Evolutionary conservation across 192 early-diverging fungal species (phyloP), one percentile per base, ranked within the genome.

Genomic region (Mortierella alpina): DNA sequence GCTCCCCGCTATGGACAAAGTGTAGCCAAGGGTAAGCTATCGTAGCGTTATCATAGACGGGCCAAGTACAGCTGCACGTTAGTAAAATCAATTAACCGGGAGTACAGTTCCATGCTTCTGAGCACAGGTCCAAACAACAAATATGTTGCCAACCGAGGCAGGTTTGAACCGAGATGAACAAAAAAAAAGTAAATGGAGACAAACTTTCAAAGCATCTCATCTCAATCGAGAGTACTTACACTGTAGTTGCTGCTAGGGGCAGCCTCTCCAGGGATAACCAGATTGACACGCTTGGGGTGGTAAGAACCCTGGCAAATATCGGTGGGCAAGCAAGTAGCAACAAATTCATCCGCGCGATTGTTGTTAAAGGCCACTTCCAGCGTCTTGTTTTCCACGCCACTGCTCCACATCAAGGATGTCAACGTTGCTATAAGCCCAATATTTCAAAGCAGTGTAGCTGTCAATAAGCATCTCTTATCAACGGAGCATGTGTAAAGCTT

Each of bases 231-330:
- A 40, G 15, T 11, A 41, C 76, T 80, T 58, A 80, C 77, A 9
- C 53, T 72, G 70, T 80, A 80, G 48, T 68, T 80, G 64, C 40
- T 17, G 31, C 55, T 53, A 2, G 69, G 49, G 11, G 57, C 68
- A 1, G 51, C 20, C 4, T 64, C 59, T 6, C 59, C 45, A 41
- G 77, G 77, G n/a, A 80, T 40, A 7, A 68, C 53, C 31, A 80
- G 17, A 22, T 80, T 44, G 41, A 72, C 45, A 54, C 77, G 77
- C 70, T 80, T 80, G 47, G 77, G 77, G 58, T 80, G 64, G 45
- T 80, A 72, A 8, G 52, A 56, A 39, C 77, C 77, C 10, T 39
- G 50, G 66, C 77, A 80, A 1, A 46, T 5, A 63, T 80, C 77
- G 0, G 65, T 63, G 4, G 15, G 1, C 64, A 68, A 49, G 60